These are phyloP conservation scores for Alternaria rosae DNA, from an alignment of 2,329 filamentous ascomycete species.

Conservation along the genomic window DNA sequence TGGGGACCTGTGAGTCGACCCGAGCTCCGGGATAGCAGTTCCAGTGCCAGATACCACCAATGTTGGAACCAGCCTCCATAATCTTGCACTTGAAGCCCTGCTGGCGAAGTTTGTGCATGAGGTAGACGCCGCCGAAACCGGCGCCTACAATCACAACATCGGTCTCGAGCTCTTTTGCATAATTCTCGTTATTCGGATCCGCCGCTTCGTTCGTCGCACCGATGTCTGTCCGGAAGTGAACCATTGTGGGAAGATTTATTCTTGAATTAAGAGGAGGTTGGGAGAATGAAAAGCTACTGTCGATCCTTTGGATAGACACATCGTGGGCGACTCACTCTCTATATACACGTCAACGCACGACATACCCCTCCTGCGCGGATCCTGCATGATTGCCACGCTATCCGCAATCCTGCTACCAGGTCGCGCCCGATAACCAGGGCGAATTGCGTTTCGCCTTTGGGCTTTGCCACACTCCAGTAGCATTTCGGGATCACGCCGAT, in stretches of 20 bases:
- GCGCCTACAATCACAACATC: conserved; percentile 52
- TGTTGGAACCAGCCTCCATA: conserved; percentile 50
- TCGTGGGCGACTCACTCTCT: conserved; percentile 4
- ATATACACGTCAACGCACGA: conserved; percentile 27
- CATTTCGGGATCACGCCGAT: background rate
- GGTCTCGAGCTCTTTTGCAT: conserved; percentile 46
- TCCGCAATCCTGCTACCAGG: conserved; percentile 2
- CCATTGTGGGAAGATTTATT: conserved; percentile 28
- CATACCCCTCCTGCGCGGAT: conserved; percentile 21
- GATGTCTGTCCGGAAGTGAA: conserved; percentile 44
- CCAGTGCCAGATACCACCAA: conserved; percentile 57
- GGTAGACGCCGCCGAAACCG: conserved; percentile 53
- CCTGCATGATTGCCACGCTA: conserved; percentile 19
- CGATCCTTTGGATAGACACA: conserved; percentile 1
- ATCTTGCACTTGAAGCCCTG: conserved; percentile 52
- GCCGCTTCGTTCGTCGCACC: conserved; percentile 31
- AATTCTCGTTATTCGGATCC: conserved; percentile 36
- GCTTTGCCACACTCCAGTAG: background rate
- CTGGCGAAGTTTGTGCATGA: conserved; percentile 53
- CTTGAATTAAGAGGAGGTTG: background rate
- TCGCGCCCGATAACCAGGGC: conserved; percentile 2
- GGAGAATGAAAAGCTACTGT: background rate
- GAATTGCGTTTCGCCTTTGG: background rate
- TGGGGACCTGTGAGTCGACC: conserved; percentile 57
- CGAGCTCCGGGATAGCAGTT: conserved; percentile 56